A percentile compares a stretch with the other conserved stretches of the same genome.
phyloP scores from a whole-genome alignment of 2,329 filamentous ascomycete species.

The Tolypocladium ovalisporum region DNA sequence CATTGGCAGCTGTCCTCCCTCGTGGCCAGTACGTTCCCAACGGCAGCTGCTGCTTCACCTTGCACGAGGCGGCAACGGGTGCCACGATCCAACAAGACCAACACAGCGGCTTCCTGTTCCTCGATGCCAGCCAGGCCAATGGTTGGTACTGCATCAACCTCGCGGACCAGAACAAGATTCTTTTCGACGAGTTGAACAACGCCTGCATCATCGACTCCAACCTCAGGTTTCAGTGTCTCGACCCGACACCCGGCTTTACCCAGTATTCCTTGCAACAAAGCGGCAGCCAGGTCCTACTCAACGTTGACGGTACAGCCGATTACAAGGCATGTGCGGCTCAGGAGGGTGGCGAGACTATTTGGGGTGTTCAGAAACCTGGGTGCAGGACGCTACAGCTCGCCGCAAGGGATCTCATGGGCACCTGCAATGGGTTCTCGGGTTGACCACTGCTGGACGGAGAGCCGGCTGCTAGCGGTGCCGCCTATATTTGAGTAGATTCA shows the following conservation, averaged over 20 bases:
- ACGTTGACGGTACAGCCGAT: conserved; percentile 11
- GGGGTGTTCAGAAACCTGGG: conserved; percentile 8
- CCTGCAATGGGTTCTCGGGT: conserved; percentile 7
- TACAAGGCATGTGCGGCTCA: conserved; percentile 16
- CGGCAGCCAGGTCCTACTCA: conserved; percentile 10
- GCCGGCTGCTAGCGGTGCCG: background rate
- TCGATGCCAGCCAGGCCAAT: conserved; percentile 10
- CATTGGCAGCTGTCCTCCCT: conserved; percentile 9
- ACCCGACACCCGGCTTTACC: conserved; percentile 17
- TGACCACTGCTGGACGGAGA: background rate
- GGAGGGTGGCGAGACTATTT: conserved; percentile 12
- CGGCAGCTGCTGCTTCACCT: conserved; percentile 19
- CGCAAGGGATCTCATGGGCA: conserved; percentile 14
- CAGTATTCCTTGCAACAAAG: conserved; percentile 14
- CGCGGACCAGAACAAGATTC: conserved; percentile 10
- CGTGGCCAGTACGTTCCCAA: conserved; percentile 1
- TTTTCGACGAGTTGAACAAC: conserved; percentile 16
- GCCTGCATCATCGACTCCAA: conserved; percentile 19
- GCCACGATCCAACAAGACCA: conserved; percentile 15
- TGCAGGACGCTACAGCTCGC: conserved; percentile 15
- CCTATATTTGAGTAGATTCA: background rate
- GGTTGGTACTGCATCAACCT: conserved; percentile 22
- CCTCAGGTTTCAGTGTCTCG: conserved; percentile 18
- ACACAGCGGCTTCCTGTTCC: conserved; percentile 13
- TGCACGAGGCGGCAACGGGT: conserved; percentile 13